A percentile compares a stretch with the other conserved stretches of the same genome.
Evolutionary conservation across 108 stramenopile species (phyloP).

Genomic region (Cyclotella atomus): DNA sequence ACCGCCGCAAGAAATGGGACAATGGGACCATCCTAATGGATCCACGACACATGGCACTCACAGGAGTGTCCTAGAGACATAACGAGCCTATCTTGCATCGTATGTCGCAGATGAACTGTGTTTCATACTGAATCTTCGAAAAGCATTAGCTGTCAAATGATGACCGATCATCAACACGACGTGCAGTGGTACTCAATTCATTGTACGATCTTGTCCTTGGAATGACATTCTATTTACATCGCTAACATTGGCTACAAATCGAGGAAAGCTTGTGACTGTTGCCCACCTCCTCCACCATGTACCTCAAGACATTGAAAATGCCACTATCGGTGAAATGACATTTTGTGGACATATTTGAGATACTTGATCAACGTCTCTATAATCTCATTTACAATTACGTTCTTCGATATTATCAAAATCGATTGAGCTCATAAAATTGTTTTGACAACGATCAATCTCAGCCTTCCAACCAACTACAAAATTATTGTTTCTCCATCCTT

Average conservation of each 20-base stretch:
- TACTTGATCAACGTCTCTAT: too few relatives aligned
- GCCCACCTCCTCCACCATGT: too few relatives aligned
- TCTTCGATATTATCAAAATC: background rate
- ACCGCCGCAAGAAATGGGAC: too few relatives aligned
- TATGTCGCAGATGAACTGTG: background rate
- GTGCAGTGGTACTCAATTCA: background rate
- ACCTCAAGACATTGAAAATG: too few relatives aligned
- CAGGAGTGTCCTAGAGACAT: too few relatives aligned
- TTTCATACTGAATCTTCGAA: background rate
- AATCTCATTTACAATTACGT: background rate
- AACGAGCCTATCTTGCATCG: background rate
- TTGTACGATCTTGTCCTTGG: background rate
- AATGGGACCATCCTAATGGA: too few relatives aligned
- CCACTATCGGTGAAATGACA: too few relatives aligned
- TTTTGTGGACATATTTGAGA: background rate
- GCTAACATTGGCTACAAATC: too few relatives aligned
- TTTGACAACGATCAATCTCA: background rate
- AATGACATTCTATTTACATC: too few relatives aligned
- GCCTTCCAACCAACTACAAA: background rate
- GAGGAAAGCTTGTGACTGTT: too few relatives aligned
- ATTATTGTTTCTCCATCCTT: background rate
- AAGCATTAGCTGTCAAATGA: background rate
- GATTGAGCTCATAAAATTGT: background rate
- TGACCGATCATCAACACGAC: background rate
- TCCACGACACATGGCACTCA: too few relatives aligned